Conservation (phyloP, 1,284 basidiomycete species). For the Phenoliferia sp. region DNA sequence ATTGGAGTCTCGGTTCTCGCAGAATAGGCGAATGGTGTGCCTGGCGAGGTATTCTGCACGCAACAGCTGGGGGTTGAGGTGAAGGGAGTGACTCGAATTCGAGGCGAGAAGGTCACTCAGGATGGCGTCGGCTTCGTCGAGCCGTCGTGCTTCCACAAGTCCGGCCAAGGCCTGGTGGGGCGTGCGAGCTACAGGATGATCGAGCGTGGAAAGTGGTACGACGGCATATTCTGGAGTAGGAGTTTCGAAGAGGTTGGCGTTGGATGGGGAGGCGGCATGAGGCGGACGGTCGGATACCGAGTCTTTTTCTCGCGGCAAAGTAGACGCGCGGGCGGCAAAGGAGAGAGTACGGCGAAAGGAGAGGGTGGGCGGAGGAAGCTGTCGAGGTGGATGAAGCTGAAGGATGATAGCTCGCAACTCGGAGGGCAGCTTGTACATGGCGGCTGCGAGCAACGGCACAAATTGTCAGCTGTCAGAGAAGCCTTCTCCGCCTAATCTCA, state of each 20-base stretch:
- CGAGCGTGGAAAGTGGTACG: conserved; percentile 21
- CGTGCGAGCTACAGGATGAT: conserved; percentile 8
- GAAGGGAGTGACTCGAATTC: not conserved
- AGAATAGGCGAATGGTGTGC: not conserved
- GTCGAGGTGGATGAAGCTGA: not conserved
- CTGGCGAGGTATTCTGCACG: not conserved
- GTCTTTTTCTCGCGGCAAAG: not conserved
- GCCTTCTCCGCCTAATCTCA: not conserved
- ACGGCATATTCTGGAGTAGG: conserved; percentile 5
- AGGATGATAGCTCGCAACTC: conserved; percentile 10
- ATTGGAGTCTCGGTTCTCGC: not conserved
- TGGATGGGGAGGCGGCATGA: too few species aligned
- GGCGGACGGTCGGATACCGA: not conserved
- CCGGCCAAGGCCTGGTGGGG: conserved; percentile 12
- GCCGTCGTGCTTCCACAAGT: not conserved
- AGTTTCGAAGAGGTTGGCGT: conserved; percentile 8
- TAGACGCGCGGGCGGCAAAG: not conserved
- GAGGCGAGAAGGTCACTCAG: conserved; percentile 1
- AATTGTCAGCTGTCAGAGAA: not conserved
- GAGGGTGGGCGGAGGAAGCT: not conserved
- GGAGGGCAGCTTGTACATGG: conserved; percentile 12
- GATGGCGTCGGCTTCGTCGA: not conserved
- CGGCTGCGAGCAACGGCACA: not conserved
- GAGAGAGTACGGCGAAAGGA: not conserved
- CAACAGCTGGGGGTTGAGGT: not conserved